A percentile compares a stretch with the other conserved stretches of the same genome.
phyloP scores from a whole-genome alignment of 83 land plant genomes.

The Thuja plicata region DNA sequence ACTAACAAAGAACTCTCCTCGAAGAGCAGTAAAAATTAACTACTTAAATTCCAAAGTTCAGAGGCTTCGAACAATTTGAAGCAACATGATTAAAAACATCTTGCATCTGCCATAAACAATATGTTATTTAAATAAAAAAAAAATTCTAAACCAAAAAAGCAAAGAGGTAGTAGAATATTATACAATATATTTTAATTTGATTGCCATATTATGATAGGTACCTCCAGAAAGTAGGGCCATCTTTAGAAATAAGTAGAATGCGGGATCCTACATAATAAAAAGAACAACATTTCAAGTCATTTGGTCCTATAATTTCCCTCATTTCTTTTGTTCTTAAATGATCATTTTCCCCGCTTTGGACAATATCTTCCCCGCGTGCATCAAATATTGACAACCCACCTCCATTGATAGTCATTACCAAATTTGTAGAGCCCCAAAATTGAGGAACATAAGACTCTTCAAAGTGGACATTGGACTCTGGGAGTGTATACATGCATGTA shows the following conservation, averaged over 20 bases:
- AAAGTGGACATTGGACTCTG: conserved; percentile 54
- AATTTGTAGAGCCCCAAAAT: conserved; percentile 80
- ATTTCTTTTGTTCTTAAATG: conserved; percentile 16
- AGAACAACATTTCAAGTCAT: conserved; percentile 70
- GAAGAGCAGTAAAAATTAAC: neutral
- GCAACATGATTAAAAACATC: no score
- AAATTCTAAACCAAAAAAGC: neutral
- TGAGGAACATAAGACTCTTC: conserved; percentile 61
- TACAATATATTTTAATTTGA: no score
- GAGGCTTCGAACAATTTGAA: neutral
- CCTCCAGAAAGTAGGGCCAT: no score
- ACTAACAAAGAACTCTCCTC: neutral
- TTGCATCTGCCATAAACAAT: neutral
- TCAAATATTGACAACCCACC: conserved; percentile 79
- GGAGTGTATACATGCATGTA: conserved; percentile 53
- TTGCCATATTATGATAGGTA: no score
- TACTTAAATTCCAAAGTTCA: neutral
- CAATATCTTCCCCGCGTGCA: conserved; percentile 35
- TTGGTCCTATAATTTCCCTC: conserved; percentile 69
- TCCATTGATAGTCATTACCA: conserved; percentile 78
- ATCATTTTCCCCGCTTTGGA: conserved; percentile 25
- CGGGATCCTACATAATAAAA: conserved; percentile 79
- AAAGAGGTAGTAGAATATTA: conserved; percentile 21
- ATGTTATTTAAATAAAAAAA: neutral
- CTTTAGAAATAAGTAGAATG: no score